These are phyloP conservation scores for Fusarium incarnatum DNA, from an alignment of 2,329 filamentous ascomycete species.

Conservation along the genomic window DNA sequence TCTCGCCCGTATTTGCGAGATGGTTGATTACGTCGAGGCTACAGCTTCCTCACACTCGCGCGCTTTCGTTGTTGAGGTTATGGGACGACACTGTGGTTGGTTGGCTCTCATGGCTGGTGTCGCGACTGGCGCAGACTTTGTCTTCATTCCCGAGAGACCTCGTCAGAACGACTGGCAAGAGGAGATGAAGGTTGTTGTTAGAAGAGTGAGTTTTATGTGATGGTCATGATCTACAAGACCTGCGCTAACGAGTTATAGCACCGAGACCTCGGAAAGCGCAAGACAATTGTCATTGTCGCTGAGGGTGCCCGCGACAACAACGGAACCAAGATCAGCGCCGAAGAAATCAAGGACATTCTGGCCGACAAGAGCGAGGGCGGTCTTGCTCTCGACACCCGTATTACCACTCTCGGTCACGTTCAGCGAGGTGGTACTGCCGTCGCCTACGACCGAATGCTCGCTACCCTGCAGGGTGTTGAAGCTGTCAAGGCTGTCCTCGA, in stretches of 20 bases:
- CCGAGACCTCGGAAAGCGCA: conserved; percentile 88
- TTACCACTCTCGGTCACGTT: conserved; percentile 96
- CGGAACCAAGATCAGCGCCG: conserved; percentile 84
- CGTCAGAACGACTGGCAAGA: conserved; percentile 88
- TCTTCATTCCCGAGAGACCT: conserved; percentile 96
- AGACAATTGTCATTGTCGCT: conserved; percentile 97
- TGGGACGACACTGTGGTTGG: conserved; percentile 99
- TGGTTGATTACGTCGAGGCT: conserved; percentile 96
- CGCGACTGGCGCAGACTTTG: conserved; percentile 93
- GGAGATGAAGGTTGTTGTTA: conserved; percentile 84
- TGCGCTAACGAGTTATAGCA: conserved; percentile 66
- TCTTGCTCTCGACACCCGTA: conserved; percentile 87
- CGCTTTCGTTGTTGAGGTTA: conserved; percentile 97
- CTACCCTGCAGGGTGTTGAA: conserved; percentile 93
- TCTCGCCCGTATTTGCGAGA: conserved; percentile 90
- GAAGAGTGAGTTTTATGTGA: conserved; percentile 64
- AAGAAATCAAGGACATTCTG: conserved; percentile 89
- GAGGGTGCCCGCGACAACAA: conserved; percentile 91
- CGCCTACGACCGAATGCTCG: conserved; percentile 93
- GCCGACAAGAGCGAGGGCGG: conserved; percentile 73
- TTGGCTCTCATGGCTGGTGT: conserved; percentile 96
- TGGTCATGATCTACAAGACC: background rate
- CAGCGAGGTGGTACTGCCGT: conserved; percentile 93
- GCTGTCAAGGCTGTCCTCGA: conserved; percentile 93
- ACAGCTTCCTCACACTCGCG: conserved; percentile 94